Evolutionary conservation across 495 filamentous ascomycete genomes (phyloP).

Genomic region (Talaromyces ruber): DNA sequence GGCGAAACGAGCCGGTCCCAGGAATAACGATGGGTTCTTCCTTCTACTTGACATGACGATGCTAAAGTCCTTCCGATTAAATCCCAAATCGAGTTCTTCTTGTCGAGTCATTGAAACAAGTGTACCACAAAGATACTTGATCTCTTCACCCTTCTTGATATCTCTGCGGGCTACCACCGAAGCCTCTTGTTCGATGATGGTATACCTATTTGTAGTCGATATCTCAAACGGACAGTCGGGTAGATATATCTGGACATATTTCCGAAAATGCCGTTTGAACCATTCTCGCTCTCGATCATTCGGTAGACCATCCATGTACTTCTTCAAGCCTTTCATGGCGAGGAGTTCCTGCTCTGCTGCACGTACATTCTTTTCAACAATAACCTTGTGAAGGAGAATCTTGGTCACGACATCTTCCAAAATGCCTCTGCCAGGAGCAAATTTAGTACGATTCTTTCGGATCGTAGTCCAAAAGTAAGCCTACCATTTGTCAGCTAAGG

Average conservation of each 20-base stretch:
- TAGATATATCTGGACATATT: conserved; percentile 88
- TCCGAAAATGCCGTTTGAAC: conserved; percentile 77
- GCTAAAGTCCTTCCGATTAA: conserved; percentile 84
- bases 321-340: conserved; percentile 62
- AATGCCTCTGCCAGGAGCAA: conserved; percentile 73
- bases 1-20: conserved; percentile 90
- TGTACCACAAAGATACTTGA: conserved; percentile 86
- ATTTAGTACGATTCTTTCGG: conserved; percentile 86
- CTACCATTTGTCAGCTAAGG: conserved; percentile 37
- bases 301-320: conserved; percentile 54
- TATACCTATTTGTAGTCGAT: conserved; percentile 89
- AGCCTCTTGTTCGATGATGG: conserved; percentile 81
- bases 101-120: conserved; percentile 83
- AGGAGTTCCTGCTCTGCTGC: conserved; percentile 65
- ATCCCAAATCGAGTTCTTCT: conserved; percentile 73
- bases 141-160: conserved; percentile 71
- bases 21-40: conserved; percentile 78
- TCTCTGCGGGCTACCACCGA: conserved; percentile 71
- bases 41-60: conserved; percentile 90
- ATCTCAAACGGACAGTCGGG: conserved; percentile 93
- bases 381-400: conserved; percentile 68
- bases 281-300: conserved; percentile 77
- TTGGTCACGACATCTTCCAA: conserved; percentile 70
- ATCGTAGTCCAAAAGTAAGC: conserved; percentile 92
- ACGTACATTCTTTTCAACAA: conserved; percentile 62